Evolutionary conservation across 306 rosid species (phyloP).

Genomic region (Luffa aegyptiaca): DNA sequence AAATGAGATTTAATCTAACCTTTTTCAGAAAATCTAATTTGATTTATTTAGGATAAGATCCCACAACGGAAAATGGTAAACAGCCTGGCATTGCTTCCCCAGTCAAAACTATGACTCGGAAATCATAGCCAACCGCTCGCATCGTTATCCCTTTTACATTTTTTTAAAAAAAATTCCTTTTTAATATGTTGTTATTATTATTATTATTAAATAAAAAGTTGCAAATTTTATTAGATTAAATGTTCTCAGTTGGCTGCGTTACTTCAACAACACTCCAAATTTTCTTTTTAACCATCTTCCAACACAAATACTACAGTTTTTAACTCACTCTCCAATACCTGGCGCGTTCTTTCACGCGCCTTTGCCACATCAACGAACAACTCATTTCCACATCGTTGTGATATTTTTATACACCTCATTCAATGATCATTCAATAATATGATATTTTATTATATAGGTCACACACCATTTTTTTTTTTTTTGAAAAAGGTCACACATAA

Average conservation of each 20-base stretch:
- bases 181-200: too few species aligned
- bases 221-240: neutral
- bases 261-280: neutral
- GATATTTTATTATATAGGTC: too few species aligned
- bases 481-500: too few species aligned
- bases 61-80: neutral
- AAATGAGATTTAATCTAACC: too few species aligned
- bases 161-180: too few species aligned
- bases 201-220: neutral
- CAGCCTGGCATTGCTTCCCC: neutral
- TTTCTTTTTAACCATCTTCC: neutral
- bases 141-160: neutral
- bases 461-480: too few species aligned
- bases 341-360: neutral
- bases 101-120: neutral
- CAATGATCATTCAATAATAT: too few species aligned
- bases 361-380: too few species aligned
- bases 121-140: slow-evolving; percentile 3
- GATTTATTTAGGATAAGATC: neutral
- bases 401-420: too few species aligned
- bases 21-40: neutral
- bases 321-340: neutral
- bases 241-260: neutral
- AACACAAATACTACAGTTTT: neutral
- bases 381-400: too few species aligned